These are phyloP conservation scores for Prunus salicina DNA, from an alignment of 306 rosid species.

Conservation along the genomic window DNA sequence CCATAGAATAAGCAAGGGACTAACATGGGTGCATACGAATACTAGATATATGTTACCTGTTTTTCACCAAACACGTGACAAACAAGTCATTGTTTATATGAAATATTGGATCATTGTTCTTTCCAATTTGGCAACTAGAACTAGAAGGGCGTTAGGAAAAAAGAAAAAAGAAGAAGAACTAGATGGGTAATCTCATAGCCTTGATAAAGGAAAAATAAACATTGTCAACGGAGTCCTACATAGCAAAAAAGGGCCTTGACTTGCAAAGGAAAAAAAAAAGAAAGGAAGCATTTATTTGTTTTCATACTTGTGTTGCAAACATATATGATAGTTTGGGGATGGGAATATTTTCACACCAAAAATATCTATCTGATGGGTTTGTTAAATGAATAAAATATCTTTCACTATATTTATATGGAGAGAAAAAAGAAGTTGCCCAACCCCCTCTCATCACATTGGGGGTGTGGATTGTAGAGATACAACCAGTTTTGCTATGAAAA, in stretches of 20 bases:
- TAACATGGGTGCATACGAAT: not conserved
- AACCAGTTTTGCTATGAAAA: not conserved
- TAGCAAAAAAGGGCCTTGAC: accelerated
- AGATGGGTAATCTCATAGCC: not conserved
- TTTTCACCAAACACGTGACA: conserved; percentile 40
- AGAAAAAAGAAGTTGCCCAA: no score
- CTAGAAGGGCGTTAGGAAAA: no score
- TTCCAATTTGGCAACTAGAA: not conserved
- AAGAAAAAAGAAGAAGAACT: no score
- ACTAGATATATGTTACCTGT: not conserved
- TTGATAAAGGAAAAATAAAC: not conserved
- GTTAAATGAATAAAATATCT: no score
- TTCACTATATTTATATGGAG: no score
- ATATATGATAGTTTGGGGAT: not conserved
- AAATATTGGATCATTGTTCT: not conserved
- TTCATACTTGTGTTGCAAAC: not conserved
- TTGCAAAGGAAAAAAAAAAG: no score
- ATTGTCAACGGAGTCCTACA: accelerated
- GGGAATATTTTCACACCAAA: not conserved
- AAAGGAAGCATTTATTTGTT: not conserved
- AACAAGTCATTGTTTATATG: not conserved
- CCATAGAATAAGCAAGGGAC: not conserved
- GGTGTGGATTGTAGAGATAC: not conserved
- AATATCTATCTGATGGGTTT: not conserved
- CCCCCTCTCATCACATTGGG: not conserved